Evolutionary conservation across 2,329 filamentous ascomycete genomes (phyloP), one percentile per base, ranked within the genome.

Genomic region (Penicillium sp.): DNA sequence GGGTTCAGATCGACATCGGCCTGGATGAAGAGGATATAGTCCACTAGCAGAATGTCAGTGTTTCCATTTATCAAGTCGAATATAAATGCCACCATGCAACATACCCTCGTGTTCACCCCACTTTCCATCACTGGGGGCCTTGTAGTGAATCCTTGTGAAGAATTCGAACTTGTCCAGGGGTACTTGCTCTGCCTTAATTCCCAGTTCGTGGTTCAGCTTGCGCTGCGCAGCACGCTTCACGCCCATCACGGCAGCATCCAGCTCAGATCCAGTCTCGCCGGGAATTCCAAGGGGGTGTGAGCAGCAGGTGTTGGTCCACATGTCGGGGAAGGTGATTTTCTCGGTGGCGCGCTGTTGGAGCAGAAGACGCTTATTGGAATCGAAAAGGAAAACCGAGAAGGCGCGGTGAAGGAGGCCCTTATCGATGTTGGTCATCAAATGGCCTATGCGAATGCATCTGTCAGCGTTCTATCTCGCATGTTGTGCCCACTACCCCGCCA

Each of bases 251-350:
- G 90, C 86, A 57, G 88, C 86, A 43, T 84, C 78, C 38, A 98
- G 77, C 58, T 85, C 85, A 29, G 83, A 80, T 55, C 93, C 93
- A 24, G 88, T 95, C 80, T 98, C 93, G 57, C 85, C 85, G 8
- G 93, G 87, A 58, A 96, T 86, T 48, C 88, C 87, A 53, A 98
- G 79, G 5, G 93, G 93, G 72, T 98, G 93, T 34, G 93, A 98
- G 77, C 93, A 98, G 79, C 93, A 98, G 29, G 93, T 98, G 74
- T 98, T 98, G 57, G 93, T 98, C 93, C 93, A 98, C 85, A 96
- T 90, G 68, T 95, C 88, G 43, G 93, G 91, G 74, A 98, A 98
- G 6, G 93, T 98, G 67, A 98, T 98, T 77, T 98, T 98, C 75
- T 97, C 91, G 35, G 83, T 76, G 26, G 93, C 93, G 59, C 93